Evolutionary conservation across 768 basidiomycete genomes (phyloP), one percentile per base, ranked within the genome.

Genomic region (Coprinopsis strossmayeri): DNA sequence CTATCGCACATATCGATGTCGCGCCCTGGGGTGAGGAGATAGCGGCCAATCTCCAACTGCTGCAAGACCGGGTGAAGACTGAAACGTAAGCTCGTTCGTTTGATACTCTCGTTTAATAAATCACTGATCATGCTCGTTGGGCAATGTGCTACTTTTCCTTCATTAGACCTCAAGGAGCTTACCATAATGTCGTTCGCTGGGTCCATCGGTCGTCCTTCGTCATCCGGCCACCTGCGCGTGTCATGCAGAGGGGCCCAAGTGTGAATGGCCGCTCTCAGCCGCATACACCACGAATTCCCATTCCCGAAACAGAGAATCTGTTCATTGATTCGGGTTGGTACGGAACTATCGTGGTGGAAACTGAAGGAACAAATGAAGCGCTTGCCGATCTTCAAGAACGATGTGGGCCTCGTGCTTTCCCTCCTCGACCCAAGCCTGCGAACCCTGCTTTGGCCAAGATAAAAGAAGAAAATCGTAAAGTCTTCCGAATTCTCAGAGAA

Each of bases 291-390:
- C 70, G 72, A 9, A 68, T 78, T 11, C 78, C 78, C 0, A 79
- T 84, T 9, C 82, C 83, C 0, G 74, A 75, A 3, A 66, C 74
- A 0, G 68, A 74, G 2, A 71, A 70, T 15, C 71, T 81, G 46
- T 74, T 73, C 34, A 78, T 91, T 12, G 88, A 92, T 60, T 66
- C 81, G 3, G 82, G 84, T 34, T 93, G 90, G 90, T 86, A 82
- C 56, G 91, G 91, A 2, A 84, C 77, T 0, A 76, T 93, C 38
- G 77, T 92, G 23, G 76, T 93, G 21, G 90, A 93, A 69, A 81
- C 87, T 10, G 88, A 91, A 60, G 89, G 89, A 32, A 92, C 91
- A 35, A 86, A 91, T 60, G 91, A 93, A 58, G 81, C 85, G 9
- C 73, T 91, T 21, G 79, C 76, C 17, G 91, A 91, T 63, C 69